A percentile compares a stretch with the other conserved stretches of the same genome.
Evolutionary conservation across 495 filamentous ascomycete species (phyloP).

Genomic region (Ramalina peruviana): DNA sequence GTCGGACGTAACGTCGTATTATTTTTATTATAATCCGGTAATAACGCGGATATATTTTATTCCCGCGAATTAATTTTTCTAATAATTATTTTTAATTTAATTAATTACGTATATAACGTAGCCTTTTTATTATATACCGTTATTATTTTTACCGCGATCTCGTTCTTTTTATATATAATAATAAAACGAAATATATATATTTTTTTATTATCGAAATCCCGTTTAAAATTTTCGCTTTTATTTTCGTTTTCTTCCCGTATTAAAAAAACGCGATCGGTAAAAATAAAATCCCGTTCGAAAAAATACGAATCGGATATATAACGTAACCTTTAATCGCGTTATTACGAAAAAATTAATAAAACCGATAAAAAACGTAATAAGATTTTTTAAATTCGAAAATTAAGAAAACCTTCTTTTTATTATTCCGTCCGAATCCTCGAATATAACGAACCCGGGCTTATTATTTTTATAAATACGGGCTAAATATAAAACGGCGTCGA

Average conservation of each 20-base stretch:
- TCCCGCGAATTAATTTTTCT: neutral
- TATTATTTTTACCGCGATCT: too few species aligned
- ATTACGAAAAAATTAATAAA: neutral
- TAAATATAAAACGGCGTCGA: too few species aligned
- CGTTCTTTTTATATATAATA: neutral
- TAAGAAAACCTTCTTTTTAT: too few species aligned
- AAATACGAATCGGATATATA: neutral
- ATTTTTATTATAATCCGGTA: too few species aligned
- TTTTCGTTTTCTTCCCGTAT: too few species aligned
- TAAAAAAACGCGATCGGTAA: neutral
- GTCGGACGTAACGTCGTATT: neutral
- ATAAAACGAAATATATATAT: neutral
- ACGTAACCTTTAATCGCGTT: neutral
- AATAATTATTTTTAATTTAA: neutral
- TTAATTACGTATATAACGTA: neutral
- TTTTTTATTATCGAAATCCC: neutral
- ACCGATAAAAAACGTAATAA: too few species aligned
- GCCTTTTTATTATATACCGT: neutral
- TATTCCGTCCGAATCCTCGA: too few species aligned
- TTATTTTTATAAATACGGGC: too few species aligned
- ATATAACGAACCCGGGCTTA: too few species aligned
- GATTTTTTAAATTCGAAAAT: too few species aligned
- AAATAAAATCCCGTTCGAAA: neutral
- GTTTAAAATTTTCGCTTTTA: too few species aligned
- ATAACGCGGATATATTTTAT: too few species aligned